Evolutionary conservation across 352 stramenopile genomes (phyloP), one percentile per base, ranked within the genome.

Genomic region (Phytophthora pistaciae): DNA sequence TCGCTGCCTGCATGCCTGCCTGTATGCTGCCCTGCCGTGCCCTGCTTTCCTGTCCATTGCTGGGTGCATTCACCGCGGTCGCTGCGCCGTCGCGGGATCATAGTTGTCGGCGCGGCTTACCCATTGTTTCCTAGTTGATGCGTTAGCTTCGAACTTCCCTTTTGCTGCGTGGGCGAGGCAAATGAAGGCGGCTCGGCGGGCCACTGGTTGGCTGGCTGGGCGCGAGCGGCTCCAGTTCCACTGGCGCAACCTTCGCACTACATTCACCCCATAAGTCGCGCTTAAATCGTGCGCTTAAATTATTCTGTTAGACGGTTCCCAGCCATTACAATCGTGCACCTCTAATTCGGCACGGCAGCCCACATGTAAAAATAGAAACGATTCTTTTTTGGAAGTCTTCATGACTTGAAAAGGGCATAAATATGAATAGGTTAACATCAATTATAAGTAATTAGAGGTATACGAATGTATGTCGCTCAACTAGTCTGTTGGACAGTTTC

Each of bases 141-240:
- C 68, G 78, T 79, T 87, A 74, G 77, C 80, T 83, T 88, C 75
- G 74, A 90, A 90, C 82, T 90, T 90, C 80, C 80, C 80, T 80
- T 83, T 85, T 90, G 78, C 62, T 77, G 68, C 57, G 64, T 74
- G 59, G 61, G 60, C 67, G 25, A 65, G 59, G 59, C 67, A 77
- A 83, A 73, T 75, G 71, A 25, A 64, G 58, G 60, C 60, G 49
- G n/a, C 44, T 60, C 57, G 64, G 59, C 60, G 50, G 40, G 66
- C 64, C 75, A 80, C 68, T 86, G 75, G 75, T 83, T 84, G 81
- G 70, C 77, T 85, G 72, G 66, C 69, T 78, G 62, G 73, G 68
- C 74, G 64, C 74, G 63, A 62, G 44, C 42, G 14, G 42, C 29
- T 48, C 44, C 11, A 5, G 53, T 38, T 21, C 14, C 1, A 4